Base-by-base conservation (phyloP, 495 filamentous ascomycete species). In the Thozetella sp. region DNA sequence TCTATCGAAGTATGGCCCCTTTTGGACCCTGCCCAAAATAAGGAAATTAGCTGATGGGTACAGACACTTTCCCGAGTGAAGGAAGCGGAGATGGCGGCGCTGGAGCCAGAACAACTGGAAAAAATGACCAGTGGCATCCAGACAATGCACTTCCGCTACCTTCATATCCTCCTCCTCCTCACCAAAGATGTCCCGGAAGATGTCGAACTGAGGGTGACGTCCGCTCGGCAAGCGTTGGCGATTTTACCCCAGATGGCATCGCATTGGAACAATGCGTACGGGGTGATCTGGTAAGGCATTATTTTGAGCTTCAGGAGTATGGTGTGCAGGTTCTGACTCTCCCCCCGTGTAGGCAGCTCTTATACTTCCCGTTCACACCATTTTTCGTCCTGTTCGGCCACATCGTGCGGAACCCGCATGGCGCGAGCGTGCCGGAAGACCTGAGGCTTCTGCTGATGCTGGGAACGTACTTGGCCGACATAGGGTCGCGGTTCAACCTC, bases 331-430 rank as follows among this genome's bases (percentile, higher is more conserved):
- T 37, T 15, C 30, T 37, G 30, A 37, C 30, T n/a, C n/a, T n/a
- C n/a, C n/a, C n/a, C 20, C 9, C n/a, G n/a, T 27, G 46, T 15
- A 67, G 64, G 64, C 64, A 67, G 20, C 58, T 62, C 27, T 46
- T 67, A 24, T 67, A 67, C 56, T 67, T 56, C 17, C 64, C 64
- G 0, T 67, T 64, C 40, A 55, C 64, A 2, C 64, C 65, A 15
- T 67, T 67, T 37, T 61, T 67, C 30, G 30, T 37, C 15, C 30
- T 37, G 6, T 37, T 37, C 30, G 30, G 30, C 30, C 30, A 37
- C 30, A 15, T 37, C 30, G 15, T 37, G 30, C 30, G 15, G 30
- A 37, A 37, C 15, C 30, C 30, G 6, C 30, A 37, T 15, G 15
- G 30, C 30, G 6, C 30, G 30, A 37, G 30, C 30, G 30, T 37